Evolutionary conservation across 1,284 basidiomycete species (phyloP), one percentile per base, ranked within the genome.

Genomic region (Schizophyllum commune): DNA sequence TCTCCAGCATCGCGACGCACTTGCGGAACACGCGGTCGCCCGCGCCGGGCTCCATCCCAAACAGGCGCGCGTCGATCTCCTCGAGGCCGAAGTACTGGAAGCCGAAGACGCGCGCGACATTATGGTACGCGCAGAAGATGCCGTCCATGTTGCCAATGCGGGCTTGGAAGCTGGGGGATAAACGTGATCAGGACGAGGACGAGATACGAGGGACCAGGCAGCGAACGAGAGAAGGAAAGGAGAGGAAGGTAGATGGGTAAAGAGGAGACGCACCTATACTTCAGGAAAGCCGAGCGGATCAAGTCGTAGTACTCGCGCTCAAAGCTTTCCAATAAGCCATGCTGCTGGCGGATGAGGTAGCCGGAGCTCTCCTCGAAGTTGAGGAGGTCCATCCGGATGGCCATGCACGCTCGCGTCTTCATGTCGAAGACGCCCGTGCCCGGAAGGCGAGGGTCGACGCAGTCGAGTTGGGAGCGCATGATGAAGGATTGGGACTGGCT

Each of bases 141-240:
- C 96, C 96, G 69, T 98, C 96, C 96, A 99, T 99, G 69, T 91
- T 86, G 1, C 96, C 96, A 65, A 99, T 98, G 5, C 96, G 87
- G 0, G 85, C 96, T 80, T 99, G 96, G 78, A 98, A 92, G 67
- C 91, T 92, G 59, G 52, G 53, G 60, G n/a, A n/a, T n/a, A n/a
- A n/a, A n/a, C n/a, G n/a, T n/a, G n/a, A n/a, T n/a, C n/a, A n/a
- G n/a, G 7, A 39, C n/a, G n/a, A n/a, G n/a, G n/a, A n/a, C n/a
- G n/a, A n/a, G n/a, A n/a, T n/a, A n/a, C n/a, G n/a, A n/a, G n/a
- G n/a, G n/a, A n/a, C n/a, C n/a, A n/a, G n/a, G n/a, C n/a, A n/a
- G n/a, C n/a, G n/a, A n/a, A n/a, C n/a, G n/a, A n/a, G n/a, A n/a
- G n/a, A n/a, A n/a, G 60, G n/a, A 55, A 13, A 52, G 9, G 32